These are phyloP conservation scores for Eucalyptus tenuipes DNA, from an alignment of 345 rosid species.

Conservation along the genomic window DNA sequence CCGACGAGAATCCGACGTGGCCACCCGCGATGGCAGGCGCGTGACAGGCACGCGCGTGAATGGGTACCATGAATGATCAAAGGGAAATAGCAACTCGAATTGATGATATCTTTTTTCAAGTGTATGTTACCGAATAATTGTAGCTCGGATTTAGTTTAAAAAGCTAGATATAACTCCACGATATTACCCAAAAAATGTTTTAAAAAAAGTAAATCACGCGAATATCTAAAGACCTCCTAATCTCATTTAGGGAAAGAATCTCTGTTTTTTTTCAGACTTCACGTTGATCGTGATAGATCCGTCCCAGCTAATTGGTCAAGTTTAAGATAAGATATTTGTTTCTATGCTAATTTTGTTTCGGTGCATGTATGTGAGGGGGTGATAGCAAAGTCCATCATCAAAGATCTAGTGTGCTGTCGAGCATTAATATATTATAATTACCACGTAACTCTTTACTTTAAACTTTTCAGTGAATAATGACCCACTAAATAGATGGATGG, in stretches of 20 bases:
- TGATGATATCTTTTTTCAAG: not conserved
- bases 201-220: accelerated
- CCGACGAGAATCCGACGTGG: not conserved
- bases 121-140: not conserved
- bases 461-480: not conserved
- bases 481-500: not conserved
- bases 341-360: accelerated
- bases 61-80: not conserved
- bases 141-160: not conserved
- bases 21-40: not conserved
- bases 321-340: not conserved
- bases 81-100: not conserved
- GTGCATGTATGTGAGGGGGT: not conserved
- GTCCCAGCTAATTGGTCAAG: not conserved
- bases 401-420: not conserved
- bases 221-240: accelerated
- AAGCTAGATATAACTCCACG: not conserved
- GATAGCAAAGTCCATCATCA: not conserved
- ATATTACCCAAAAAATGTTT: not conserved
- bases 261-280: accelerated
- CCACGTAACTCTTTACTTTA: accelerated
- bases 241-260: accelerated
- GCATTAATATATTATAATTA: not conserved
- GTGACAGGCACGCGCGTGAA: not conserved
- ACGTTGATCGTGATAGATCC: accelerated